Evolutionary conservation across 257 asterid genomes (phyloP), one percentile per base, ranked within the genome.

Genomic region (Echium plantagineum): DNA sequence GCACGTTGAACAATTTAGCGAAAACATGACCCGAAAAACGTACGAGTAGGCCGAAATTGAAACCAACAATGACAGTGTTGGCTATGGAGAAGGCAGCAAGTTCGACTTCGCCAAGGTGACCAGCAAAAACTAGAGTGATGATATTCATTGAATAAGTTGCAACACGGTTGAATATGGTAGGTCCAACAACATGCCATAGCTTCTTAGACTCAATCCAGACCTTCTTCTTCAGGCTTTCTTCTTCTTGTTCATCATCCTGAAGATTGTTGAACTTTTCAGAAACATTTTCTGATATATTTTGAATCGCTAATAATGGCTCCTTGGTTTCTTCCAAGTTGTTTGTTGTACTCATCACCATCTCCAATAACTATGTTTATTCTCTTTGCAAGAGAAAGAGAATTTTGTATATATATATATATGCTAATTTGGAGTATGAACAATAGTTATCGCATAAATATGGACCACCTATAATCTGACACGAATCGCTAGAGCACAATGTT

Each of bases 101-200:
- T 61, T 83, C 75, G 0, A 81, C 69, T 4, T 86, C 69, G 19
- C 93, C 93, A 51, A 86, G 72, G 67, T 79, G 93, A 64, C 89
- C 93, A 35, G 82, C 70, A 56, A 86, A 86, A 6, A 87, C 85
- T 62, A 83, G 95, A 65, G 89, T 86, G 63, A 83, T 77, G 22
- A 86, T 78, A 21, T 19, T 76, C 20, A 81, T 63, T 30, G 85
- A 80, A 32, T 69, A 81, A 0, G 81, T 64, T 21, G 89, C 71
- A 20, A 81, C 59, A 3, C 95, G 80, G 35, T 71, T 63, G 77
- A 83, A 83, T 62, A 83, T 75, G 13, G 86, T 79, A 9, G 94
- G 94, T 1, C 80, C 91, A 0, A 88, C 94, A 0, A 83, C 71
- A 15, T 74, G 76, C 94, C 94, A 85, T 81, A 85, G 74, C 53